Evolutionary conservation across 1,139 yeast genomes (phyloP).

Genomic region (Fermentozyma sake): DNA sequence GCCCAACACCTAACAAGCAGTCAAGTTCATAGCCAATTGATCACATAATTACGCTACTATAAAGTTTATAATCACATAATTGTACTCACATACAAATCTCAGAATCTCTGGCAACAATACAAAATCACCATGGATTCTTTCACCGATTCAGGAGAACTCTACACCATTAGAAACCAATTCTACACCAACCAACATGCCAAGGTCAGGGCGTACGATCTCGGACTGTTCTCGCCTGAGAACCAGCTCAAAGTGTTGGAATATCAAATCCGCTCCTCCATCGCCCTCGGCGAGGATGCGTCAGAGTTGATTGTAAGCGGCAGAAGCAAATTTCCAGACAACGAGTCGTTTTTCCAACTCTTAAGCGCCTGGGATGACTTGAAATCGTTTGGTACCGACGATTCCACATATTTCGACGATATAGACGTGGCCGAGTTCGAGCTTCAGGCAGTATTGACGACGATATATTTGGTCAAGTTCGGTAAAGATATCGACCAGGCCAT

Average conservation of each 20-base stretch:
- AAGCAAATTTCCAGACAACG: constrained; percentile 33
- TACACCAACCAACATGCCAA: constrained; percentile 42
- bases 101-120: too few species aligned
- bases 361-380: constrained; percentile 41
- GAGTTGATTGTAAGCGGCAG: constrained; percentile 36
- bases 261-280: constrained; percentile 40
- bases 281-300: constrained; percentile 41
- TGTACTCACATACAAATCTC: too few species aligned
- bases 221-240: constrained; percentile 32
- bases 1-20: too few species aligned
- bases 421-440: constrained; percentile 27
- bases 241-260: constrained; percentile 39
- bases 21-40: too few species aligned
- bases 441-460: constrained; percentile 39
- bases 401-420: constrained; percentile 32
- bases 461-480: constrained; percentile 37
- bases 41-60: too few species aligned
- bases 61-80: too few species aligned
- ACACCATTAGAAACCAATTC: constrained; percentile 43
- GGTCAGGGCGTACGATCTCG: constrained; percentile 29
- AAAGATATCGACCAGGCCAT: constrained; percentile 41
- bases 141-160: constrained; percentile 41
- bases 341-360: constrained; percentile 34
- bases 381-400: constrained; percentile 33
- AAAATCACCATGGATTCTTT: constrained; percentile 30